Evolutionary conservation across 2,329 filamentous ascomycete species (phyloP).

Genomic region (Calonectria pauciramosa): DNA sequence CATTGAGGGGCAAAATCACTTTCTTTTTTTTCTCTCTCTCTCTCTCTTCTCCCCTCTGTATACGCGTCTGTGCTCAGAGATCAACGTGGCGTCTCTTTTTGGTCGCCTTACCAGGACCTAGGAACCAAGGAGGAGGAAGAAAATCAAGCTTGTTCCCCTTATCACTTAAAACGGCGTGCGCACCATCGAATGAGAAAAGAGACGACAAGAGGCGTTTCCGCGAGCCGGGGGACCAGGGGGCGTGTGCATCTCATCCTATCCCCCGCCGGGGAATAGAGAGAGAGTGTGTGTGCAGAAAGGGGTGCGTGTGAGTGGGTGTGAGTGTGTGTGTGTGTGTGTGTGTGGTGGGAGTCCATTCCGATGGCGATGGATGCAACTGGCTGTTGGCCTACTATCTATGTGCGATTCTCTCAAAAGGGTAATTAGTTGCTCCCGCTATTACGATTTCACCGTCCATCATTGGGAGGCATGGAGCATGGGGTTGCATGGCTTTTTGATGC

Average conservation of each 20-base stretch:
- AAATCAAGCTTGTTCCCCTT: background rate
- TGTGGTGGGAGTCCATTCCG: background rate
- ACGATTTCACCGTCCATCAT: conserved; percentile 2
- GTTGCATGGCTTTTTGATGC: background rate
- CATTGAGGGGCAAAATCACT: background rate
- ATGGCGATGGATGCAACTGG: conserved; percentile 7
- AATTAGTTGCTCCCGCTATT: background rate
- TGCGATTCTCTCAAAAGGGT: conserved; percentile 4
- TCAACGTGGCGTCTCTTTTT: background rate
- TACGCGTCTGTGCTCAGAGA: background rate
- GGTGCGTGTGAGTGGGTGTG: background rate
- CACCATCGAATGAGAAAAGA: conserved; percentile 5
- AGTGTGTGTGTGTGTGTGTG: background rate
- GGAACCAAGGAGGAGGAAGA: too few species aligned
- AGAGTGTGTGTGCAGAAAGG: background rate
- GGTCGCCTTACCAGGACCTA: background rate
- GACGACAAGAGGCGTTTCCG: background rate
- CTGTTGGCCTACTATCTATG: background rate
- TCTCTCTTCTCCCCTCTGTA: too few species aligned
- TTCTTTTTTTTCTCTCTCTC: background rate
- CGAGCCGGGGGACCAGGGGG: background rate
- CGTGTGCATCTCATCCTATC: background rate
- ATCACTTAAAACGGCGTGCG: background rate
- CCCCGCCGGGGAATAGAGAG: background rate
- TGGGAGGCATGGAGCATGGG: background rate